Conservation (phyloP, 2,329 filamentous ascomycete species). For the Aspergillus candidus region DNA sequence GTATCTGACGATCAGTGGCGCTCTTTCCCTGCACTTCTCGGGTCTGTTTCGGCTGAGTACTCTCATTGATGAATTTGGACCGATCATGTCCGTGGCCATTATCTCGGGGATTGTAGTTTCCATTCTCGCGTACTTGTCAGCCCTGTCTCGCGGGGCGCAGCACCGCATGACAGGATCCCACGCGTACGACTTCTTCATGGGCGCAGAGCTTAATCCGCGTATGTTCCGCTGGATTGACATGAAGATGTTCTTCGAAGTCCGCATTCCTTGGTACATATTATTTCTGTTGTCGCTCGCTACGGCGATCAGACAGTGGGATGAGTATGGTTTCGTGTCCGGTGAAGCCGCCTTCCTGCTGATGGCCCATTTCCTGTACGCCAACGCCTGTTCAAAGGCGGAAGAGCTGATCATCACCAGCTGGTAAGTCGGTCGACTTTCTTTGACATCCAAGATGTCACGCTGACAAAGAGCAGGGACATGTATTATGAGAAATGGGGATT, state of each 20-base stretch:
- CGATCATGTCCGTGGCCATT: slow-evolving; percentile 87
- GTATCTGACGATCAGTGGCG: slow-evolving; percentile 72
- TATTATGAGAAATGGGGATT: slow-evolving; percentile 95
- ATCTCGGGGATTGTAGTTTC: slow-evolving; percentile 78
- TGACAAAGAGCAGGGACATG: slow-evolving; percentile 59
- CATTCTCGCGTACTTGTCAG: slow-evolving; percentile 79
- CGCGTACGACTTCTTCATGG: slow-evolving; percentile 87
- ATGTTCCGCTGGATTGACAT: slow-evolving; percentile 78
- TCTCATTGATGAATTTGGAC: slow-evolving; percentile 88
- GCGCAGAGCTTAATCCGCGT: slow-evolving; percentile 76
- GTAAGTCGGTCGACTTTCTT: slow-evolving; percentile 33
- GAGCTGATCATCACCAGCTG: slow-evolving; percentile 84
- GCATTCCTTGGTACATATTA: slow-evolving; percentile 89
- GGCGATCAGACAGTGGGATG: slow-evolving; percentile 74
- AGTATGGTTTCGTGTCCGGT: slow-evolving; percentile 73
- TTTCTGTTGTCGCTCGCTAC: slow-evolving; percentile 68
- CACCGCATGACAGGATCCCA: slow-evolving; percentile 83
- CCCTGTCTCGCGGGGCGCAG: slow-evolving; percentile 68
- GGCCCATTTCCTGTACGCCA: slow-evolving; percentile 86
- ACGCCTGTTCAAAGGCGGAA: slow-evolving; percentile 85
- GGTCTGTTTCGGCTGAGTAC: slow-evolving; percentile 83
- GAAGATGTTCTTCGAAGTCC: slow-evolving; percentile 94
- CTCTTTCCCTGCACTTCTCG: slow-evolving; percentile 66
- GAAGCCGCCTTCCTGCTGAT: slow-evolving; percentile 77
- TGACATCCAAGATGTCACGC: too few relatives aligned